phyloP scores from a whole-genome alignment of 495 filamentous ascomycete genomes.

The Filosporella fistucella region DNA sequence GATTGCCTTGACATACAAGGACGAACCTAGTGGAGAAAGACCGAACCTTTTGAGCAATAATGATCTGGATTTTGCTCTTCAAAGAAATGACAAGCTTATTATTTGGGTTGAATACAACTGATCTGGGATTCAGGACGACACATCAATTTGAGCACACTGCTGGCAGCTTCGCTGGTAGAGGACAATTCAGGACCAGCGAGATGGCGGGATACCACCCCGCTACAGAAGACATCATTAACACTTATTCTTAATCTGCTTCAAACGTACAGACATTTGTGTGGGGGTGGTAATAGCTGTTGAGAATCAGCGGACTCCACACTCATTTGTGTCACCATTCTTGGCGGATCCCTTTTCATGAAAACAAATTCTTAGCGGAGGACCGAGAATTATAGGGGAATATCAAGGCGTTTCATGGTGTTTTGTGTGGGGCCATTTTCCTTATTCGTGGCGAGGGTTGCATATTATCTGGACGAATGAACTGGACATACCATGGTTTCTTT shows the following conservation, averaged over 20 bases:
- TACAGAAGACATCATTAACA: slow-evolving; percentile 5
- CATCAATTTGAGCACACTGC: no score
- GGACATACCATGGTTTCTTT: slow-evolving; percentile 25
- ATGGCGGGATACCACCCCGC: background rate
- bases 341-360: slow-evolving; percentile 15
- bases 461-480: slow-evolving; percentile 10
- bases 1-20: slow-evolving; percentile 77
- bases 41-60: slow-evolving; percentile 70
- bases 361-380: slow-evolving; percentile 12
- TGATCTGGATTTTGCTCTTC: slow-evolving; percentile 74
- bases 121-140: background rate
- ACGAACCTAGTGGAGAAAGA: slow-evolving; percentile 73
- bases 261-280: slow-evolving; percentile 21
- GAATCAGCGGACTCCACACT: slow-evolving; percentile 12
- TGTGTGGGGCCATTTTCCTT: slow-evolving; percentile 7
- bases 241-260: slow-evolving; percentile 22
- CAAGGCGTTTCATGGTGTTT: slow-evolving; percentile 18
- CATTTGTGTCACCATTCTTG: slow-evolving; percentile 15
- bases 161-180: slow-evolving; percentile 15
- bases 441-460: slow-evolving; percentile 14
- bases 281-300: slow-evolving; percentile 16
- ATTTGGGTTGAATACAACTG: slow-evolving; percentile 60
- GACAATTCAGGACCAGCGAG: slow-evolving; percentile 3
- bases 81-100: slow-evolving; percentile 81
- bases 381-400: slow-evolving; percentile 11